Conservation (phyloP, 495 filamentous ascomycete species). For the Annulohypoxylon bovei region DNA sequence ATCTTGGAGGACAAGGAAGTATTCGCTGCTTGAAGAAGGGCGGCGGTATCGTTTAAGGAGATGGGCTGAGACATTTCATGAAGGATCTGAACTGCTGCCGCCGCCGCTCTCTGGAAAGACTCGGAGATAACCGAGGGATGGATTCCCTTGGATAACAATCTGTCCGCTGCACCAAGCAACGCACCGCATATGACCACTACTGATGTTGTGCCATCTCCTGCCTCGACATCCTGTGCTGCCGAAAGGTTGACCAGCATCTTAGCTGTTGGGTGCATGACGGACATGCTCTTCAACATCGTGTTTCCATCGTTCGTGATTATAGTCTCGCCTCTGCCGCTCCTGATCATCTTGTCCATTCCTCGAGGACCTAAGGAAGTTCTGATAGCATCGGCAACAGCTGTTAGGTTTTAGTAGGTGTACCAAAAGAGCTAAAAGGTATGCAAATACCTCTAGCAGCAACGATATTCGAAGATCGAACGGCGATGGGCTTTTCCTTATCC, state of each 20-base stretch:
- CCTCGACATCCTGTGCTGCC: conserved; percentile 97
- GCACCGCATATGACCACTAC: conserved; percentile 98
- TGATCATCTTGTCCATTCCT: conserved; percentile 99
- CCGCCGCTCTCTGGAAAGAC: conserved; percentile 94
- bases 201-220: conserved; percentile 97
- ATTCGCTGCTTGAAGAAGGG: conserved; percentile 94
- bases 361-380: conserved; percentile 72
- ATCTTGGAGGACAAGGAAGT: conserved; percentile 99
- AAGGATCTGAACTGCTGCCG: conserved; percentile 85
- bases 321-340: conserved; percentile 93
- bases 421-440: conserved; percentile 1
- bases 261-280: conserved; percentile 96
- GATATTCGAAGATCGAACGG: conserved; percentile 94
- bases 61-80: conserved; percentile 97
- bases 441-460: conserved; percentile 89
- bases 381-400: conserved; percentile 96
- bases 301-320: conserved; percentile 99
- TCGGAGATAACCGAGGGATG: conserved; percentile 98
- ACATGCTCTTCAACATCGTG: conserved; percentile 98
- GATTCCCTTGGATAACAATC: conserved; percentile 88
- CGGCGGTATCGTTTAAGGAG: conserved; percentile 83
- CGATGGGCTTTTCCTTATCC: conserved; percentile 99
- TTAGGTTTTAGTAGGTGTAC: conserved; percentile 28
- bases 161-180: conserved; percentile 91
- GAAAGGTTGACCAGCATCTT: conserved; percentile 99